These are phyloP conservation scores for Tricholoma sp. DNA, from an alignment of 768 basidiomycete species.

Conservation along the genomic window DNA sequence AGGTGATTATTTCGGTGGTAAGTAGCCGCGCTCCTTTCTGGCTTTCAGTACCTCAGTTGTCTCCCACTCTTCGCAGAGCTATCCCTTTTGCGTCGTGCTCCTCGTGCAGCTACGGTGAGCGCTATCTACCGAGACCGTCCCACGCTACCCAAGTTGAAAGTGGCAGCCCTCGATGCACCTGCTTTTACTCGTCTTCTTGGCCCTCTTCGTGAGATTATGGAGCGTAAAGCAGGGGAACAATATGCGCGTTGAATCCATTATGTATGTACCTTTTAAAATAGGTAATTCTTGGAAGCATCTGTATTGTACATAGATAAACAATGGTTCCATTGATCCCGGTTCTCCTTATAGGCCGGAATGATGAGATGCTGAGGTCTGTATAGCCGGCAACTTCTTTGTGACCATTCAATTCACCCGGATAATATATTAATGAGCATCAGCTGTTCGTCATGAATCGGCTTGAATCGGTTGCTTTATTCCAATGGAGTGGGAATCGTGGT, in stretches of 20 bases:
- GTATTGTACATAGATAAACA: not conserved
- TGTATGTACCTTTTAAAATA: not conserved
- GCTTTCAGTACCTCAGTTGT: not conserved
- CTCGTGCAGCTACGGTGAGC: slow-evolving; percentile 95
- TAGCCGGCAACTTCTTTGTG: too few relatives aligned
- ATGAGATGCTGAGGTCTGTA: too few relatives aligned
- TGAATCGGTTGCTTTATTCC: too few relatives aligned
- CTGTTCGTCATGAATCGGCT: too few relatives aligned
- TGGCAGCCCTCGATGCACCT: slow-evolving; percentile 88
- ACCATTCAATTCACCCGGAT: too few relatives aligned
- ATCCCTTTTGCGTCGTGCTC: slow-evolving; percentile 80
- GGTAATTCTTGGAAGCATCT: not conserved
- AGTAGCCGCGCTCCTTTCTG: slow-evolving; percentile 18
- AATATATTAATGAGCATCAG: too few relatives aligned
- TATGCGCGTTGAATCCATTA: not conserved
- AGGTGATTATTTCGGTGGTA: slow-evolving; percentile 98
- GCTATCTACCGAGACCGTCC: slow-evolving; percentile 52
- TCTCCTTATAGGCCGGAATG: too few relatives aligned
- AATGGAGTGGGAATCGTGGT: too few relatives aligned
- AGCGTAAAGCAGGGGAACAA: slow-evolving; percentile 72
- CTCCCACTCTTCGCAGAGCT: slow-evolving; percentile 53
- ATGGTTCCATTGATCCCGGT: not conserved
- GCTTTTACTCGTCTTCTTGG: slow-evolving; percentile 94
- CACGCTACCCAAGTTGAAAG: slow-evolving; percentile 68
- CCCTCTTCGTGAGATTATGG: slow-evolving; percentile 89